Percentiles rank a stretch among this genome's conserved stretches.
Evolutionary conservation across 805 yeast species (phyloP).

Genomic region (Barnettozyma wickerhamii): DNA sequence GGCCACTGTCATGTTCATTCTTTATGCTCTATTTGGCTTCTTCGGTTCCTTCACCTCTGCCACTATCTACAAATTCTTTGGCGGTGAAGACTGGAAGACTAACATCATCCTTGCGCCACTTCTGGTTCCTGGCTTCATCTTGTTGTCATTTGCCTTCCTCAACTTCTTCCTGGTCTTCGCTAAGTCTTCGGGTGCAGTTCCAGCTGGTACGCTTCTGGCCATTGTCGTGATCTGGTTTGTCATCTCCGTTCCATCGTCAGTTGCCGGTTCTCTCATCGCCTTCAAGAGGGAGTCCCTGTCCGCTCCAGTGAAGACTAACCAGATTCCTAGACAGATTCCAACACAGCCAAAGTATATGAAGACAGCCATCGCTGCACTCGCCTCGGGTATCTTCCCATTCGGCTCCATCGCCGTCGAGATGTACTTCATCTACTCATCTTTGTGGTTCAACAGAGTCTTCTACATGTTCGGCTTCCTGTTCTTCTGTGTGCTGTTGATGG

Average conservation of each 20-base stretch:
- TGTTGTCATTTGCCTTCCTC: constrained; percentile 58
- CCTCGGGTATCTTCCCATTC: constrained; percentile 91
- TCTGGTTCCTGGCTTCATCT: constrained; percentile 77
- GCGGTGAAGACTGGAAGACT: constrained; percentile 87
- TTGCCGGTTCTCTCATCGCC: constrained; percentile 77
- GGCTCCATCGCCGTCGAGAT: constrained; percentile 93
- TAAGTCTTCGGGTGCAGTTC: constrained; percentile 91
- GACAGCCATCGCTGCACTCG: constrained; percentile 58
- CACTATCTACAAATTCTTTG: constrained; percentile 78
- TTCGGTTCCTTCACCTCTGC: constrained; percentile 89
- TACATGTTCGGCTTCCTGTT: constrained; percentile 98
- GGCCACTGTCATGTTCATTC: constrained; percentile 81
- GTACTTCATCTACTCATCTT: constrained; percentile 83
- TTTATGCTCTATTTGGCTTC: constrained; percentile 76
- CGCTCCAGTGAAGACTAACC: constrained; percentile 87
- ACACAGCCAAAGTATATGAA: constrained; percentile 80
- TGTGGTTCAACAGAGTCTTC: constrained; percentile 91
- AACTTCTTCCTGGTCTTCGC: constrained; percentile 79
- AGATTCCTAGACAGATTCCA: constrained; percentile 95
- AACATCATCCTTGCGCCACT: constrained; percentile 81
- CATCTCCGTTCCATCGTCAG: constrained; percentile 79
- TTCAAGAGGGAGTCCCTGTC: constrained; percentile 52
- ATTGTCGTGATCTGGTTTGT: constrained; percentile 81
- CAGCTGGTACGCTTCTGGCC: constrained; percentile 83
- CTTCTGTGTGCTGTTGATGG: constrained; percentile 80